Percentiles rank a stretch among this genome's conserved stretches.
Evolutionary conservation across 2,329 filamentous ascomycete genomes (phyloP).

Genomic region (Pseudogymnoascus sp.): DNA sequence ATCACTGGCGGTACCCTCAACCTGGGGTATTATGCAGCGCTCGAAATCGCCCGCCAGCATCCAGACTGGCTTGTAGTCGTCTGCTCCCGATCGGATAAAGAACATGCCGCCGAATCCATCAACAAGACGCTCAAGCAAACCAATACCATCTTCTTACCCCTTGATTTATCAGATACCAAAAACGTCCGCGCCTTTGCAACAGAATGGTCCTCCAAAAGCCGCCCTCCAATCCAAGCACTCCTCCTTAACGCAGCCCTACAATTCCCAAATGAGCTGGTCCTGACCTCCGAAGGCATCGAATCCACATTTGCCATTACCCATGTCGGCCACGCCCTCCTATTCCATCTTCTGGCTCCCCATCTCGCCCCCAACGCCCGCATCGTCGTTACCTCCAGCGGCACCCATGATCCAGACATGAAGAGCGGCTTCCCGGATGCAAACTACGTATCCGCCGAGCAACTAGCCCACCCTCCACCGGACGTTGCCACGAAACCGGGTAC

Average conservation of each 20-base stretch:
- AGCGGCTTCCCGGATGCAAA: conserved; percentile 35
- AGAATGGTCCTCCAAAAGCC: conserved; percentile 28
- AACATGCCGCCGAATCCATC: conserved; percentile 35
- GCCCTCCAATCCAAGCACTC: conserved; percentile 38
- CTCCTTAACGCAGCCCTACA: conserved; percentile 44
- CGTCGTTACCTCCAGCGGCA: conserved; percentile 38
- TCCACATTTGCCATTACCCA: conserved; percentile 43
- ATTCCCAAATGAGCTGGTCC: conserved; percentile 31
- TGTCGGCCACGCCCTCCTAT: conserved; percentile 44
- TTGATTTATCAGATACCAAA: conserved; percentile 35
- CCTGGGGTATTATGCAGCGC: conserved; percentile 38
- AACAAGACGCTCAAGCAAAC: conserved; percentile 34
- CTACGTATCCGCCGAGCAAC: conserved; percentile 38
- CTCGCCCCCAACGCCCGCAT: conserved; percentile 36
- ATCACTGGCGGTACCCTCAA: conserved; percentile 40
- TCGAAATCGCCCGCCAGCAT: conserved; percentile 34
- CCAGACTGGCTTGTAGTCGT: conserved; percentile 38
- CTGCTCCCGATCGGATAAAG: conserved; percentile 35
- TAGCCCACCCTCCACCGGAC: conserved; percentile 34
- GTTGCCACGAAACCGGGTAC: conserved; percentile 28
- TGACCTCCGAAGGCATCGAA: conserved; percentile 40
- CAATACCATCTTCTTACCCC: conserved; percentile 36
- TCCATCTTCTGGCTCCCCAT: conserved; percentile 38
- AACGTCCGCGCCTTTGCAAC: conserved; percentile 36
- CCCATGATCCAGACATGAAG: conserved; percentile 41